These are phyloP conservation scores for Lenwebbia sp. DNA, from an alignment of 345 rosid species.

Conservation along the genomic window DNA sequence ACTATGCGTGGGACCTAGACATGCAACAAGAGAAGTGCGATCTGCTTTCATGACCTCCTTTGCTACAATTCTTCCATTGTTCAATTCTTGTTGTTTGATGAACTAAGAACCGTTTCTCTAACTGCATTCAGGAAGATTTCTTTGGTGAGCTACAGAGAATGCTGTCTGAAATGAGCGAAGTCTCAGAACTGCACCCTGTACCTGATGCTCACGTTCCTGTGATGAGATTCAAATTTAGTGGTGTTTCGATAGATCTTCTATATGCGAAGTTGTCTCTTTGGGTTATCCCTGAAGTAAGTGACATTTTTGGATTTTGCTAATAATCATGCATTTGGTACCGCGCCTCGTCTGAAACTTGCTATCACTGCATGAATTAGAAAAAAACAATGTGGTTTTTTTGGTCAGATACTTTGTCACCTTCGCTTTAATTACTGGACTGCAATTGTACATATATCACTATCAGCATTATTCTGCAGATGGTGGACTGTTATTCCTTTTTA, in stretches of 20 bases:
- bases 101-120: constrained; percentile 6
- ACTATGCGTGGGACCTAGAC: constrained; percentile 90
- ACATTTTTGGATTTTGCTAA: background rate
- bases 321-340: background rate
- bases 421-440: background rate
- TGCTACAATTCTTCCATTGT: background rate
- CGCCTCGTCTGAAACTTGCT: background rate
- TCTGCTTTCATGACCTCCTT: constrained; percentile 12
- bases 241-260: constrained; percentile 92
- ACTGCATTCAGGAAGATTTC: constrained; percentile 66
- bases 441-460: background rate
- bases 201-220: constrained; percentile 99
- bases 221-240: constrained; percentile 77
- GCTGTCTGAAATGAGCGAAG: constrained; percentile 91
- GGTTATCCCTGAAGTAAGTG: constrained; percentile 91
- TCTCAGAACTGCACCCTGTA: constrained; percentile 88
- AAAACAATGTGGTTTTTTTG: background rate
- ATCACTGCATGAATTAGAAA: background rate
- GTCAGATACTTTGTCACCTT: background rate
- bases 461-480: background rate
- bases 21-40: constrained; percentile 89
- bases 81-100: background rate
- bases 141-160: constrained; percentile 78
- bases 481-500: background rate
- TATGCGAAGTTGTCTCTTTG: constrained; percentile 88